These are phyloP conservation scores for Ogataea zsoltii DNA, from an alignment of 805 yeast genomes.

Conservation along the genomic window DNA sequence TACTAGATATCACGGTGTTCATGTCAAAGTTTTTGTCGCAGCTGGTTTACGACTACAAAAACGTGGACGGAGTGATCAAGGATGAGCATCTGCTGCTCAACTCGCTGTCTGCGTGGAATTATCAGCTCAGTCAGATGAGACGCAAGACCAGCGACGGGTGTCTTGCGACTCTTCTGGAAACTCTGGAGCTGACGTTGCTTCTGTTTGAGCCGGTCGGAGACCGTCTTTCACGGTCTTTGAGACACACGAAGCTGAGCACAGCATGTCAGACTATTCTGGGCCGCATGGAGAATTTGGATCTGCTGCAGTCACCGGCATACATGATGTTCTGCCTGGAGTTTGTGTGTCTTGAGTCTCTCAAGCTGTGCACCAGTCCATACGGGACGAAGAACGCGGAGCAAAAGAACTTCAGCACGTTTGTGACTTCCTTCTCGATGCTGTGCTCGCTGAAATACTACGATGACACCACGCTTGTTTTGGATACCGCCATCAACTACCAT, in stretches of 20 bases:
- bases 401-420: conserved; percentile 8
- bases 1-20: conserved; percentile 22
- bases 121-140: conserved; percentile 16
- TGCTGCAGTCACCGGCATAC: conserved; percentile 22
- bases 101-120: conserved; percentile 28
- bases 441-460: conserved; percentile 5
- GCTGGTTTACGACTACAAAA: conserved; percentile 22
- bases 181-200: conserved; percentile 21
- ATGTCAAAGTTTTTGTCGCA: conserved; percentile 24
- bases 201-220: conserved; percentile 23
- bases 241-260: conserved; percentile 11
- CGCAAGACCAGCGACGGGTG: conserved; percentile 4
- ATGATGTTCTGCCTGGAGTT: conserved; percentile 28
- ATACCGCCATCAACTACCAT: conserved; percentile 11
- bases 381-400: conserved; percentile 10
- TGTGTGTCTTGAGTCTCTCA: conserved; percentile 12
- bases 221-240: conserved; percentile 9
- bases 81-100: conserved; percentile 19
- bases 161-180: conserved; percentile 9
- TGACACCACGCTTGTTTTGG: conserved; percentile 6
- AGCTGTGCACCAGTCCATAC: conserved; percentile 13
- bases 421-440: conserved; percentile 7
- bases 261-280: conserved; percentile 9
- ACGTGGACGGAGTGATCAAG: conserved; percentile 13
- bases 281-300: conserved; percentile 6